Evolutionary conservation across 2,329 filamentous ascomycete species (phyloP).

Genomic region (Stagonosporopsis chrysanthemi): DNA sequence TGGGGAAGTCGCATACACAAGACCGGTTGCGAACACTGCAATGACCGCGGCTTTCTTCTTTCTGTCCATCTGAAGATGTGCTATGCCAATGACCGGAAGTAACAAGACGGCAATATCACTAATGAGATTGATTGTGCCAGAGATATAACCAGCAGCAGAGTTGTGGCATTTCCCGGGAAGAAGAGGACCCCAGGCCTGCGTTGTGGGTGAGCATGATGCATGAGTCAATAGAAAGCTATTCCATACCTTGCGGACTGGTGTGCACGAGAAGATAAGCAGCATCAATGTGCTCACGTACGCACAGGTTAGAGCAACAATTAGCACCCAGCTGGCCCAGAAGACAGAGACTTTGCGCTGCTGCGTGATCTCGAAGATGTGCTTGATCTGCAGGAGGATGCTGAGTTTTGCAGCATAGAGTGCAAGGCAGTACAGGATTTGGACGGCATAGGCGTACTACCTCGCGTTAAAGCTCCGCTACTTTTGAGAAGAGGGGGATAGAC

Average conservation of each 20-base stretch:
- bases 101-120: conserved; percentile 30
- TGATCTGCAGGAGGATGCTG: conserved; percentile 25
- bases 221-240: background rate
- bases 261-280: conserved; percentile 6
- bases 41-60: conserved; percentile 12
- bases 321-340: conserved; percentile 26
- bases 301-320: conserved; percentile 18
- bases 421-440: conserved; percentile 26
- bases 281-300: conserved; percentile 18
- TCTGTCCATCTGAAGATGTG: conserved; percentile 4
- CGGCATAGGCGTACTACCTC: conserved; percentile 13
- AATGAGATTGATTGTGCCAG: conserved; percentile 4
- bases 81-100: conserved; percentile 18
- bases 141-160: conserved; percentile 6
- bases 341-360: conserved; percentile 12
- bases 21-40: conserved; percentile 4
- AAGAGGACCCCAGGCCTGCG: conserved; percentile 28
- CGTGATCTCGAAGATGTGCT: conserved; percentile 19
- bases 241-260: background rate
- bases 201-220: conserved; percentile 19
- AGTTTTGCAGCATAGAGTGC: conserved; percentile 25
- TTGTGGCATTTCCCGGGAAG: conserved; percentile 29
- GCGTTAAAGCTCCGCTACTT: background rate
- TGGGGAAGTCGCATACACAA: background rate
- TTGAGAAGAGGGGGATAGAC: background rate